Evolutionary conservation across 176 grass and related monocot species (phyloP).

Genomic region (Pontederia crassipes): DNA sequence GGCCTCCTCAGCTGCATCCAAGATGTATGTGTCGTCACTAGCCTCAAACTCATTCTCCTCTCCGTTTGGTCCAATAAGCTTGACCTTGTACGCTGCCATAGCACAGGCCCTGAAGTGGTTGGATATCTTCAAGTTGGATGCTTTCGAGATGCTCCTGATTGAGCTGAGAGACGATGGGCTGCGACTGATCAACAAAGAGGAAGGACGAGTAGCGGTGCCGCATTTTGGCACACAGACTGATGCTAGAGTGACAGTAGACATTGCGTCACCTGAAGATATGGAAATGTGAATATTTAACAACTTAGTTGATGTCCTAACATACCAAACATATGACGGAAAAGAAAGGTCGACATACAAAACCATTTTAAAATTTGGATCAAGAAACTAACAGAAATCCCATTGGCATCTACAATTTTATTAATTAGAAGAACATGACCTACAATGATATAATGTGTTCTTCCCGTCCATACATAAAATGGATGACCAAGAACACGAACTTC

Average conservation of each 20-base stretch:
- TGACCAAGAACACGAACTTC: too few species aligned
- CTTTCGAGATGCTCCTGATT: not conserved
- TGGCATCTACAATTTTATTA: too few species aligned
- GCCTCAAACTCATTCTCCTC: slow-evolving; percentile 51
- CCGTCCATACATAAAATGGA: too few species aligned
- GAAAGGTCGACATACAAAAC: too few species aligned
- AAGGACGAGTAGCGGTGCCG: not conserved
- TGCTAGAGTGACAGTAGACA: not conserved
- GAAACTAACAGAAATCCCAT: too few species aligned
- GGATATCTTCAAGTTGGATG: not conserved
- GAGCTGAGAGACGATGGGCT: not conserved
- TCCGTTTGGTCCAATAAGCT: slow-evolving; percentile 43
- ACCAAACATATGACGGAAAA: too few species aligned
- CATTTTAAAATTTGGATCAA: too few species aligned
- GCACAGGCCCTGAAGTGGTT: slow-evolving; percentile 21
- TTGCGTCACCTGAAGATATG: too few species aligned
- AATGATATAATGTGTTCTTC: too few species aligned
- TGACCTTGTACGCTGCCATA: slow-evolving; percentile 44
- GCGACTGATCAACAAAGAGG: slow-evolving; percentile 12
- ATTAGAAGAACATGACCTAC: too few species aligned
- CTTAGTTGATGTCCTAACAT: too few species aligned
- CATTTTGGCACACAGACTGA: not conserved
- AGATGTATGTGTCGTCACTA: slow-evolving; percentile 51
- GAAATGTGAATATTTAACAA: too few species aligned
- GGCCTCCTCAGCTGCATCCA: slow-evolving; percentile 46